phyloP scores from a whole-genome alignment of 2,329 filamentous ascomycete species.

The Fusarium buharicum region DNA sequence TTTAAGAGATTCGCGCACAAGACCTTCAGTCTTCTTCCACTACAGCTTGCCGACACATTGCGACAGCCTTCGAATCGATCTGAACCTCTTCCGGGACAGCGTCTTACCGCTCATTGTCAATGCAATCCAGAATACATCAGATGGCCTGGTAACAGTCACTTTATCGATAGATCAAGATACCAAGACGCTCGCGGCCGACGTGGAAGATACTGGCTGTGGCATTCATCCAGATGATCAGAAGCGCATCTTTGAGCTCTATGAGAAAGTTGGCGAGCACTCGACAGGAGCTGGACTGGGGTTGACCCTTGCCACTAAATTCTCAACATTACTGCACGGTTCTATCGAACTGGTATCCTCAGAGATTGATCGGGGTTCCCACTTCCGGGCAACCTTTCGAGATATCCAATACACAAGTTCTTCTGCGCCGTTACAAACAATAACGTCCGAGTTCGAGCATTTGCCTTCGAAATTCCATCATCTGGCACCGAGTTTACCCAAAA shows the following conservation, averaged over 20 bases:
- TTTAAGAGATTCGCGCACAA: slow-evolving; percentile 16
- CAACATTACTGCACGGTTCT: slow-evolving; percentile 52
- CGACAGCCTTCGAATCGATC: slow-evolving; percentile 50
- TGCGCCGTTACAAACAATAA: neutral
- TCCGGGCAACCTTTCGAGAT: slow-evolving; percentile 43
- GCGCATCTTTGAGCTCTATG: slow-evolving; percentile 57
- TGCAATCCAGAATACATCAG: slow-evolving; percentile 53
- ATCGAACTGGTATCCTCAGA: slow-evolving; percentile 52
- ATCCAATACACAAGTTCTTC: slow-evolving; percentile 4
- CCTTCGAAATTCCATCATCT: slow-evolving; percentile 20
- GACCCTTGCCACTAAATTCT: slow-evolving; percentile 55
- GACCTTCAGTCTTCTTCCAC: slow-evolving; percentile 33
- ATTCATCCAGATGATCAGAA: slow-evolving; percentile 50
- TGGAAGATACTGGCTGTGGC: slow-evolving; percentile 56
- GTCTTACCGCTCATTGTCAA: slow-evolving; percentile 55
- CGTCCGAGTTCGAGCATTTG: neutral
- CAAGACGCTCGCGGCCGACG: slow-evolving; percentile 50
- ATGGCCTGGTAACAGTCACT: slow-evolving; percentile 52
- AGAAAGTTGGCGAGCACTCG: slow-evolving; percentile 53
- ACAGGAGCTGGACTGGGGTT: slow-evolving; percentile 56
- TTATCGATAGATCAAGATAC: slow-evolving; percentile 47
- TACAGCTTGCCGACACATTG: slow-evolving; percentile 27
- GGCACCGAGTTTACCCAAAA: neutral
- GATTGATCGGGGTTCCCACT: slow-evolving; percentile 53
- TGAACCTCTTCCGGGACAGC: slow-evolving; percentile 55